A percentile compares a stretch with the other conserved stretches of the same genome.
Conservation (phyloP, 371 early-diverging fungal species). For the Actinomucor elegans region DNA sequence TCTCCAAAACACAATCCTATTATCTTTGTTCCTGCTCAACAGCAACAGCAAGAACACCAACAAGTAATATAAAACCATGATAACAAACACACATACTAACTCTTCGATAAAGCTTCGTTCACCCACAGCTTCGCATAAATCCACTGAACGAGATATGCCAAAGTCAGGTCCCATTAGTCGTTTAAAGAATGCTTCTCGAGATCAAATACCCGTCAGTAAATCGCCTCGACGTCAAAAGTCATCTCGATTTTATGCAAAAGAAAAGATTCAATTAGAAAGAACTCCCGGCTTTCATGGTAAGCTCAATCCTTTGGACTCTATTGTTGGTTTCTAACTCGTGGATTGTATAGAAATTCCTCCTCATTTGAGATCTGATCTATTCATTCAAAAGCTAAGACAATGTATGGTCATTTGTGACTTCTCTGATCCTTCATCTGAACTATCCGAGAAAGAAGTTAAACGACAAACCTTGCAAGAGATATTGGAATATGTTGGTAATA, state of each 20-base stretch:
- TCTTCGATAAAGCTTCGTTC: slow-evolving; percentile 15
- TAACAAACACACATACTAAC: neutral
- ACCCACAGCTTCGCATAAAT: slow-evolving; percentile 11
- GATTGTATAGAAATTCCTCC: slow-evolving; percentile 65
- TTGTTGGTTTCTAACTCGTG: too few species aligned
- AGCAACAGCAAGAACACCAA: slow-evolving; percentile 9
- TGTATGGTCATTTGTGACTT: slow-evolving; percentile 94
- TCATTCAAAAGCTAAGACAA: slow-evolving; percentile 88
- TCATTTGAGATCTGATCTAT: slow-evolving; percentile 74
- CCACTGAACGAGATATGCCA: slow-evolving; percentile 41
- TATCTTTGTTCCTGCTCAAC: slow-evolving; percentile 17
- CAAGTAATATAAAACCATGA: slow-evolving; percentile 1
- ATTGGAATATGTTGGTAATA: slow-evolving; percentile 87
- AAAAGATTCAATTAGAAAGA: slow-evolving; percentile 79
- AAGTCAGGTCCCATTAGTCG: slow-evolving; percentile 78
- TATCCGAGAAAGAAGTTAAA: slow-evolving; percentile 95
- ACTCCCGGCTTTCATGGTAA: slow-evolving; percentile 77
- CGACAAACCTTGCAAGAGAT: slow-evolving; percentile 87
- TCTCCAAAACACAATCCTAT: slow-evolving; percentile 11
- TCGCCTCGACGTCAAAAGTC: slow-evolving; percentile 85
- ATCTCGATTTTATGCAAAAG: slow-evolving; percentile 84
- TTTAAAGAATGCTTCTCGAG: slow-evolving; percentile 80
- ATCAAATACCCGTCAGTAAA: slow-evolving; percentile 79
- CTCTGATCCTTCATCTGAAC: slow-evolving; percentile 81
- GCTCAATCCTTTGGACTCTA: too few species aligned